Base-by-base conservation (phyloP, 2,329 filamentous ascomycete species). In the Penicillium sp. region DNA sequence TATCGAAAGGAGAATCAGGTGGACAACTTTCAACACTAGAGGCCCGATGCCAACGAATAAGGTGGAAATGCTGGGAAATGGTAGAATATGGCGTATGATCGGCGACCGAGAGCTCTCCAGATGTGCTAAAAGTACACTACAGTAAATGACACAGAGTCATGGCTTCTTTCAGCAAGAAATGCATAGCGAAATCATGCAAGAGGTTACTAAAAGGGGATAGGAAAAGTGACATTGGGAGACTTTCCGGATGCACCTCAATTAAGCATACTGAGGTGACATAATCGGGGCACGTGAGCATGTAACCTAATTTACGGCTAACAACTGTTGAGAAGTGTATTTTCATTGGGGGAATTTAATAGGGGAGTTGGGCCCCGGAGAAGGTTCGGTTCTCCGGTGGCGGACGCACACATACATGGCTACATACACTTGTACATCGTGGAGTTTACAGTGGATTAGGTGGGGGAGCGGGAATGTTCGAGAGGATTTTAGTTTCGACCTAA, bases 181-280 rank as follows among this genome's bases (percentile, higher is more conserved):
- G 32, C 18, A 50, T 50, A 46, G 46, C 46, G 34, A 37, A 42
- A 50, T 29, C 42, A 55, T 35, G 52, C 48, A n/a, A 45, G 27
- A 41, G 34, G 32, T 37, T 37, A 51, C 52, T 51, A 39, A 50
- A 47, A 23, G 29, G 46, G 46, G 45, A 47, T 18, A 34, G 29
- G 15, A 29, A 45, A 38, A 23, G 37, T 34, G 35, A 39, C 21
- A 41, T 31, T 48, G 42, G 48, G 45, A 56, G 55, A 50, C 53
- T 42, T 40, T 58, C 61, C 53, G 58, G 58, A 60, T 58, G 49
- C 46, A 42, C 40, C 23, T 23, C 23, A 61, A 58, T 56, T 60
- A 54, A 60, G 55, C 52, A 63, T 57, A 40, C 32, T 25, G 53
- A 31, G 52, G 58, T 64, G 62, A 64, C 62, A 64, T 64, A 64